These are phyloP conservation scores for Acer campestre DNA, from an alignment of 345 rosid genomes.

Conservation along the genomic window DNA sequence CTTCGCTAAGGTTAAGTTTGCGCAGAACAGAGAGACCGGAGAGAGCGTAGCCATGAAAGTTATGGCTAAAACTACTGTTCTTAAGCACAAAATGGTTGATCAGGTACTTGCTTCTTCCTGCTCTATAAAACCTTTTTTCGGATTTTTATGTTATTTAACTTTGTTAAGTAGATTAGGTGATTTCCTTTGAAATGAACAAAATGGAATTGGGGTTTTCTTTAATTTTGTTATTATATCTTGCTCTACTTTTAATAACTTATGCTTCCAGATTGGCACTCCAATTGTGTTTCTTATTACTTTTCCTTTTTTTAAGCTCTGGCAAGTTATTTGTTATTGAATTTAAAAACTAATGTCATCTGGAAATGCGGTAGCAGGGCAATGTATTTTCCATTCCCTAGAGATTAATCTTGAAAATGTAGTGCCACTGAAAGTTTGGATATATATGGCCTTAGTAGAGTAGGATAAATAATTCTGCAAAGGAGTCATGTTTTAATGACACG, in stretches of 20 bases:
- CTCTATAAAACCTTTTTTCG: no score
- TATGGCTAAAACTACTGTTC: slow-evolving; percentile 76
- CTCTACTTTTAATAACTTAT: background rate
- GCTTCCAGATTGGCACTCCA: background rate
- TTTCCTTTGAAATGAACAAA: background rate
- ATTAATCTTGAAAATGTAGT: background rate
- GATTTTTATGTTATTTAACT: no score
- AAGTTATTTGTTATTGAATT: background rate
- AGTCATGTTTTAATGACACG: background rate
- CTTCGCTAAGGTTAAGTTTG: slow-evolving; percentile 96
- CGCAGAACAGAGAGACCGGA: slow-evolving; percentile 66
- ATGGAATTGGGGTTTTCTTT: background rate
- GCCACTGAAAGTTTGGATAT: background rate
- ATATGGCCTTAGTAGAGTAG: background rate
- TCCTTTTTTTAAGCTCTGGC: background rate
- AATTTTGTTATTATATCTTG: background rate
- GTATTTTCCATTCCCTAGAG: background rate
- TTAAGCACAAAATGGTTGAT: slow-evolving; percentile 85
- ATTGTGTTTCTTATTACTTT: background rate
- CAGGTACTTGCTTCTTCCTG: slow-evolving; percentile 52
- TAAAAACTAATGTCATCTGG: background rate
- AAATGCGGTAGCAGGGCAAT: background rate
- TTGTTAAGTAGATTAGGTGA: background rate
- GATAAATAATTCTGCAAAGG: background rate
- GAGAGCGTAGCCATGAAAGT: slow-evolving; percentile 83